Conservation (phyloP, 2,329 filamentous ascomycete genomes). For the Teratosphaeria zuluensis region DNA sequence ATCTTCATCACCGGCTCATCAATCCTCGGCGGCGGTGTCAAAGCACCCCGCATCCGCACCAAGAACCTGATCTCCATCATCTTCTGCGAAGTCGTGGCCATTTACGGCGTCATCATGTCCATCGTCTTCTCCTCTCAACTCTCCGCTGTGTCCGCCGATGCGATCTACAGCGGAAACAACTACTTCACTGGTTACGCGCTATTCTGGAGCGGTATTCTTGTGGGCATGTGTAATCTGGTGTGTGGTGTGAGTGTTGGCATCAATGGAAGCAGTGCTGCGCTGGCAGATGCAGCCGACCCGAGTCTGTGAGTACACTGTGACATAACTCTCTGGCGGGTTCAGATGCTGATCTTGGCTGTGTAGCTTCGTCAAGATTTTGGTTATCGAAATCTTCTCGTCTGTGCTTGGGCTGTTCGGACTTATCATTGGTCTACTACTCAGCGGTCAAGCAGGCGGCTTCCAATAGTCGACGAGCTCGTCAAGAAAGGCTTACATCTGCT, state of each 20-base stretch:
- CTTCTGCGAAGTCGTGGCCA: constrained; percentile 99
- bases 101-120: constrained; percentile 99
- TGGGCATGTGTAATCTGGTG: constrained; percentile 90
- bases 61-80: constrained; percentile 99
- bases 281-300: constrained; percentile 90
- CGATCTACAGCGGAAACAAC: constrained; percentile 62
- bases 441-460: constrained; percentile 55
- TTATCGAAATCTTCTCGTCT: constrained; percentile 98
- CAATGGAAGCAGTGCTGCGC: constrained; percentile 90
- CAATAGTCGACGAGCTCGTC: neutral
- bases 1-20: constrained; percentile 98
- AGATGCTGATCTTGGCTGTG: constrained; percentile 4
- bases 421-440: constrained; percentile 84
- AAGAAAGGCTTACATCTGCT: neutral
- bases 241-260: constrained; percentile 96
- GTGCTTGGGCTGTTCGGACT: constrained; percentile 93
- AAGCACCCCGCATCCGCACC: constrained; percentile 91
- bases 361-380: constrained; percentile 96
- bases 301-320: constrained; percentile 56
- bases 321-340: neutral
- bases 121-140: constrained; percentile 95
- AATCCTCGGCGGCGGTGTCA: constrained; percentile 93
- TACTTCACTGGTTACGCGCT: constrained; percentile 93
- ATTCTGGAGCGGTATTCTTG: constrained; percentile 92
- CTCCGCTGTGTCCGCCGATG: constrained; percentile 52